Percentiles rank a stretch among this genome's conserved stretches.
phyloP scores from a whole-genome alignment of 1,139 yeast species.

The Saccharomycopsis hybrid region DNA sequence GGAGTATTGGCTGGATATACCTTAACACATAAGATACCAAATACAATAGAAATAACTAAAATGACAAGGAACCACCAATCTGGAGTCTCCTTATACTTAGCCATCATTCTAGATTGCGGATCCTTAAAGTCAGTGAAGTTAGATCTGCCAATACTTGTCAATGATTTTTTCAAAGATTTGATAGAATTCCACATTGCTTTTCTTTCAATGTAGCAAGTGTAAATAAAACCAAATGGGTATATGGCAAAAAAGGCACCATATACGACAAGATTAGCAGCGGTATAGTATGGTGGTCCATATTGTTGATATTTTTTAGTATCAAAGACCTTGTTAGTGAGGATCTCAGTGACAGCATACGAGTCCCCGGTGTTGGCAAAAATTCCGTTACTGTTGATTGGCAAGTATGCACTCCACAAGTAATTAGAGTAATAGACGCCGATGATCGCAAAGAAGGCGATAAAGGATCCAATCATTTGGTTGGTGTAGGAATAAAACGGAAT shows the following conservation, averaged over 20 bases:
- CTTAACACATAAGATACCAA: constrained; percentile 43
- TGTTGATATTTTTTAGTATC: constrained; percentile 36
- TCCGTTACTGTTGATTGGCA: constrained; percentile 48
- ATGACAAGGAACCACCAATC: constrained; percentile 52
- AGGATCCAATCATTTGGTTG: constrained; percentile 38
- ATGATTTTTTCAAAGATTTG: constrained; percentile 27
- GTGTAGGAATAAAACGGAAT: constrained; percentile 42
- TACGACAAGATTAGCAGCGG: constrained; percentile 48
- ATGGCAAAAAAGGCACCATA: constrained; percentile 54
- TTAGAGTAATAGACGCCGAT: constrained; percentile 45
- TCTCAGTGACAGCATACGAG: constrained; percentile 35
- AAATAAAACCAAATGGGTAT: constrained; percentile 51
- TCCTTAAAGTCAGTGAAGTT: constrained; percentile 36
- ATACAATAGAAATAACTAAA: constrained; percentile 39
- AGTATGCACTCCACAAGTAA: constrained; percentile 42
- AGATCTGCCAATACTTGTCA: constrained; percentile 32
- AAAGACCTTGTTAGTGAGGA: constrained; percentile 37
- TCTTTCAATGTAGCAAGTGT: constrained; percentile 30
- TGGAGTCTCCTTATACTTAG: constrained; percentile 52
- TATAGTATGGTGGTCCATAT: constrained; percentile 51
- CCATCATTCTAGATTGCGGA: constrained; percentile 52
- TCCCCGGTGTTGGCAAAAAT: constrained; percentile 44
- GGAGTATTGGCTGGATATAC: constrained; percentile 41
- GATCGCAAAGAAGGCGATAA: constrained; percentile 36
- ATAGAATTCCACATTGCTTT: constrained; percentile 25